These are phyloP conservation scores for Magnolia officinalis DNA, from an alignment of 164 flowering plant species.

Conservation along the genomic window DNA sequence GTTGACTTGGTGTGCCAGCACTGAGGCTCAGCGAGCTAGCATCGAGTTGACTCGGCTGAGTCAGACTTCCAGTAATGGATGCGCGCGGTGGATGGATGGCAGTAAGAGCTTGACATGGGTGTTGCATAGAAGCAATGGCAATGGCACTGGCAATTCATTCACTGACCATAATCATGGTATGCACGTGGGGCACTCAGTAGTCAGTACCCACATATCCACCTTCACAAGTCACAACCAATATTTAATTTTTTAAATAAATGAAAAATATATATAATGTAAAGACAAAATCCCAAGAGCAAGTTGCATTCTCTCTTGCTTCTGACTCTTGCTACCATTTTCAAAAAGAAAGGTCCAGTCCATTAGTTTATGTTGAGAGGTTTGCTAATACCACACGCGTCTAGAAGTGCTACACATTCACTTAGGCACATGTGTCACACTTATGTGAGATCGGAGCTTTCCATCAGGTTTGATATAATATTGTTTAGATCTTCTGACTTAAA, in stretches of 20 bases:
- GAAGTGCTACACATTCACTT: no score
- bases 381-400: no score
- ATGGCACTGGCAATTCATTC: conserved; percentile 13
- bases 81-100: not conserved
- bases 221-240: conserved; percentile 12
- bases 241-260: not conserved
- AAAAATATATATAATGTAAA: not conserved
- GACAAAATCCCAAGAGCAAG: conserved; percentile 10
- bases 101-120: conserved; percentile 7
- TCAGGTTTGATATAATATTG: no score
- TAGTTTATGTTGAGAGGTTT: not conserved
- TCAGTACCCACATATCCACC: conserved; percentile 12
- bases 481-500: no score
- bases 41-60: no score
- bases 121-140: conserved; percentile 7
- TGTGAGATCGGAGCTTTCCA: no score
- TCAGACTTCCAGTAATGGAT: no score
- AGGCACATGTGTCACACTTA: no score
- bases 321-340: conserved; percentile 10
- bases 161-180: conserved; percentile 15
- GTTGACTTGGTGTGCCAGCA: no score
- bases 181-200: conserved; percentile 17
- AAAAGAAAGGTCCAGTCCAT: conserved; percentile 1
- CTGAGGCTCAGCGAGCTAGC: no score
- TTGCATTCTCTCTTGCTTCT: conserved; percentile 12